These are phyloP conservation scores for Allantophomopsis cytisporea DNA, from an alignment of 2,329 filamentous ascomycete species.

Conservation along the genomic window DNA sequence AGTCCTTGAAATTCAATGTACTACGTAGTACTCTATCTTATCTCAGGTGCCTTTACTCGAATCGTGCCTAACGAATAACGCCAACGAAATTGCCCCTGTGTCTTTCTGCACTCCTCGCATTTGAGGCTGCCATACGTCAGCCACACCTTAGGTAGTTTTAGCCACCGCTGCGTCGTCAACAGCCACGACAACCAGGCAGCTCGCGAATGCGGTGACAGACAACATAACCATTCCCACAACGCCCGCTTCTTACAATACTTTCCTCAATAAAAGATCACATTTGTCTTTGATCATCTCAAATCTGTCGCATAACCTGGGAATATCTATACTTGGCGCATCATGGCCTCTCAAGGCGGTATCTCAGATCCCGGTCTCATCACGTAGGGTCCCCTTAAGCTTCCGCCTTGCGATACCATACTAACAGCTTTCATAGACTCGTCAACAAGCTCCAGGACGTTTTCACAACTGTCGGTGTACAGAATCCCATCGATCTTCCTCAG, in stretches of 20 bases:
- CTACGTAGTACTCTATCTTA: no score
- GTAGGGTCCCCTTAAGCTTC: constrained; percentile 24
- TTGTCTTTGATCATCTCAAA: no score
- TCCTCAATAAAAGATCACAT: no score
- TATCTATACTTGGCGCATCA: constrained; percentile 6
- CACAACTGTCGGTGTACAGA: constrained; percentile 94
- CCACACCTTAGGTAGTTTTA: neutral
- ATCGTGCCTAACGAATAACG: no score
- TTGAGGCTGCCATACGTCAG: no score
- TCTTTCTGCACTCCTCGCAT: no score
- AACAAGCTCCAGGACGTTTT: constrained; percentile 99
- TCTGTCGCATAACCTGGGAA: no score
- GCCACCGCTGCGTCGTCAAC: constrained; percentile 1
- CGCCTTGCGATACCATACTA: constrained; percentile 11
- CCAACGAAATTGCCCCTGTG: no score
- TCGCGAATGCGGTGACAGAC: neutral
- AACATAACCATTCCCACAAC: neutral
- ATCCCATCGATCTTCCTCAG: constrained; percentile 96
- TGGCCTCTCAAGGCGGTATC: constrained; percentile 36
- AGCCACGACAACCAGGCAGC: neutral
- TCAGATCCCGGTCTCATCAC: constrained; percentile 55
- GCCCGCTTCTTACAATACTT: no score
- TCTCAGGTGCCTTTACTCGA: no score
- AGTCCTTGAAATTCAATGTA: no score
- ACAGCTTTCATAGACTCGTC: constrained; percentile 49